Conservation (phyloP, 768 basidiomycete genomes). For the Xanthoconium purpureum region DNA sequence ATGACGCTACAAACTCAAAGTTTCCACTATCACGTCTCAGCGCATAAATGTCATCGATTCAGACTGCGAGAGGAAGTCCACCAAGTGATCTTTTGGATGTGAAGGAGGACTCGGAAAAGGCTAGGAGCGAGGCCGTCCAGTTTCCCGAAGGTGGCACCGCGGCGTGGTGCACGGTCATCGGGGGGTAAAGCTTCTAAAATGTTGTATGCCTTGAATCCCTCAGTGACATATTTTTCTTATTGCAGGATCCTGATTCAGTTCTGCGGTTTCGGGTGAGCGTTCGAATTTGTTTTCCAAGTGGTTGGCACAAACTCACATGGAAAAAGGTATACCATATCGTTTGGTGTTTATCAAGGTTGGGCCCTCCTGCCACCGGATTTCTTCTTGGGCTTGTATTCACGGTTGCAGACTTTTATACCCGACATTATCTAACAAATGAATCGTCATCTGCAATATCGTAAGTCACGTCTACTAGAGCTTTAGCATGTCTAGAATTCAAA, state of each 20-base stretch:
- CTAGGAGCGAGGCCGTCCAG: background rate
- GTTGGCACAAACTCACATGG: background rate
- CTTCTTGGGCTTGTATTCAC: background rate
- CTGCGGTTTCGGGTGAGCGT: conserved; percentile 32
- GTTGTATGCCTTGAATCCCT: background rate
- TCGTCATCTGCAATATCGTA: conserved; percentile 38
- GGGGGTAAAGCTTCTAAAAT: conserved; percentile 14
- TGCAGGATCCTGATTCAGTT: conserved; percentile 31
- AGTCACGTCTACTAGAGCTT: conserved; percentile 9
- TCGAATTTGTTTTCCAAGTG: background rate
- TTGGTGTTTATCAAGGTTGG: conserved; percentile 42
- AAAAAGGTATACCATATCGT: conserved; percentile 34
- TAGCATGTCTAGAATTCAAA: background rate
- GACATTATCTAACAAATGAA: conserved; percentile 13
- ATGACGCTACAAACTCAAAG: background rate
- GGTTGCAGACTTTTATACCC: no score
- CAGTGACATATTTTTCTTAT: background rate
- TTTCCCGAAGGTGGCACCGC: conserved; percentile 30
- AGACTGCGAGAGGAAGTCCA: no score
- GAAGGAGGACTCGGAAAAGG: no score
- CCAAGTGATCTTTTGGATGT: no score
- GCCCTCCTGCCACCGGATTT: background rate
- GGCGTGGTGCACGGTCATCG: conserved; percentile 9
- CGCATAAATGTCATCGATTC: background rate
- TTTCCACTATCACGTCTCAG: background rate